Evolutionary conservation across 345 rosid species (phyloP), one percentile per base, ranked within the genome.

Genomic region (Aquilaria sinensis): DNA sequence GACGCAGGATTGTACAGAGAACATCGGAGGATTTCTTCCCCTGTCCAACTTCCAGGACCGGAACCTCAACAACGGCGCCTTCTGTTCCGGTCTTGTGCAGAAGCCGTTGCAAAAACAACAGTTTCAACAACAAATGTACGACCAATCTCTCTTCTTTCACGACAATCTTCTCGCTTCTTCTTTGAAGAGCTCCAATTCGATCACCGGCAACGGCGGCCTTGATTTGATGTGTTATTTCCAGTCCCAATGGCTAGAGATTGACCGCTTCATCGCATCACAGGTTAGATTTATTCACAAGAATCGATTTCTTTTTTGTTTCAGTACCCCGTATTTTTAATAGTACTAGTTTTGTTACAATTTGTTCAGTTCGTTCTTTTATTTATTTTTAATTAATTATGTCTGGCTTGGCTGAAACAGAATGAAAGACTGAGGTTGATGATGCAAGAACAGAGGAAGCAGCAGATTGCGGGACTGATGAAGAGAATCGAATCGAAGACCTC

Each of bases 401-500:
- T 16, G 23, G 23, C 23, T 16, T 16, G 23, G 23, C 23, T 47
- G 34, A 10, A 51, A 31, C 23, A 92, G 96, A 78, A 68, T 29
- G 89, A 85, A 70, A 78, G 80, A 63, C 54, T 92, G 51, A 74
- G 78, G 52, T 71, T 51, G 51, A 61, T 68, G 52, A 55, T 92
- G 63, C 79, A 79, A 72, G 85, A 84, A 63, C 95, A 83, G 69
- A 81, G 85, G 57, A 82, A 58, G 72, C 86, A 70, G 7, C 88
- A 80, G 29, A 34, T 72, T 55, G 82, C 48, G 29, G 34, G 65
- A 45, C 12, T 87, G 7, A 10, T 78, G 13, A 78, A 74, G 64
- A 76, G 61, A 23, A 69, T 78, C 50, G 96, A 84, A 49, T 47
- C 64, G 0, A 79, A 71, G 68, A 80, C 83, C 3, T 57, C 65